A percentile compares a stretch with the other conserved stretches of the same genome.
Evolutionary conservation across 805 yeast genomes (phyloP).

Genomic region (Wickerhamia fluorescens): DNA sequence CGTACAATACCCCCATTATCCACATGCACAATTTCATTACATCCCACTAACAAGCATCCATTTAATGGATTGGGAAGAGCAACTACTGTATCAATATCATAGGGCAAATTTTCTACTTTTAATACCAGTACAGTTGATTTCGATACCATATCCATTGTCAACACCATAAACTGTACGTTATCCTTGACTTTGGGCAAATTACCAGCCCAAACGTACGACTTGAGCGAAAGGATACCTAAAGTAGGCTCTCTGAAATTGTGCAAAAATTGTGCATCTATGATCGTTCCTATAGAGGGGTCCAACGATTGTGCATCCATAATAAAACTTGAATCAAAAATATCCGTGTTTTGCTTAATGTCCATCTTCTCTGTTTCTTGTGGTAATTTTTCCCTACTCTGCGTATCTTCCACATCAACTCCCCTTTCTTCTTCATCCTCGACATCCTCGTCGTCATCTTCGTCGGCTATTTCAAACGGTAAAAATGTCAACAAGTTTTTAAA

Average conservation of each 20-base stretch:
- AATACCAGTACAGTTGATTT: constrained; percentile 61
- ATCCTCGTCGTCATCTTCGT: constrained; percentile 34
- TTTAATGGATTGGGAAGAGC: constrained; percentile 61
- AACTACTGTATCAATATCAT: constrained; percentile 58
- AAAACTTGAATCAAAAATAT: constrained; percentile 47
- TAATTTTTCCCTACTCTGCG: constrained; percentile 2
- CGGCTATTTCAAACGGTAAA: constrained; percentile 51
- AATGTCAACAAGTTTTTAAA: constrained; percentile 66
- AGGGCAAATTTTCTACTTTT: constrained; percentile 61
- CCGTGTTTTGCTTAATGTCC: background rate
- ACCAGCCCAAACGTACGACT: constrained; percentile 71
- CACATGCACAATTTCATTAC: constrained; percentile 69
- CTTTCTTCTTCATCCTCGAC: constrained; percentile 25
- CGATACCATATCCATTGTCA: constrained; percentile 58
- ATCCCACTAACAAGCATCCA: constrained; percentile 66
- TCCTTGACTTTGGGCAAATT: constrained; percentile 55
- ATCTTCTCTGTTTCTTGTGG: background rate
- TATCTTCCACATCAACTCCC: constrained; percentile 4
- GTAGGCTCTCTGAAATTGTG: constrained; percentile 80
- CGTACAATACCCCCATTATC: constrained; percentile 69
- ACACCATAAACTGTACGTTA: constrained; percentile 50
- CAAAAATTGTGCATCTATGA: constrained; percentile 67
- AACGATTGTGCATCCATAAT: constrained; percentile 51
- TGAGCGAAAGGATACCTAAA: constrained; percentile 55
- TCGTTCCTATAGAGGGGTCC: constrained; percentile 50